Conservation (phyloP, 139 green algal genomes). For the Yamagishiella unicocca region DNA sequence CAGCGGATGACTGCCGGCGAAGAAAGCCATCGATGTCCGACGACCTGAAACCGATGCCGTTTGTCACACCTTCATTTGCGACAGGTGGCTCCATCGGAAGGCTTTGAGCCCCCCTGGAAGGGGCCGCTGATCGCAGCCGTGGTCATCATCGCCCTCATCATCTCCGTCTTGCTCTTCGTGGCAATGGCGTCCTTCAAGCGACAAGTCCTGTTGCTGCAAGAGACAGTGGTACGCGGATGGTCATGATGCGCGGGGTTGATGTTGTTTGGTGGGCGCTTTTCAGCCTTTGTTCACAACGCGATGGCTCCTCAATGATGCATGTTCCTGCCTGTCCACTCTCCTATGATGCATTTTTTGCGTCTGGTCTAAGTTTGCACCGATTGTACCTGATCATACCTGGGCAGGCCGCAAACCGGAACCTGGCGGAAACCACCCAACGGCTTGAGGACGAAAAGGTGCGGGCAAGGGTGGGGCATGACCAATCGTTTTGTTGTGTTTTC, state of each 20-base stretch:
- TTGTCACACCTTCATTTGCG: too few species aligned
- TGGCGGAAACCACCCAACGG: constrained; percentile 54
- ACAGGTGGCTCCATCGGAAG: neutral
- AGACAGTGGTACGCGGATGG: constrained; percentile 50
- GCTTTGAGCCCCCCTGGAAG: constrained; percentile 33
- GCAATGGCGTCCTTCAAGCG: constrained; percentile 49
- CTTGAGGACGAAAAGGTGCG: constrained; percentile 59
- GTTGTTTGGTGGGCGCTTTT: too few species aligned
- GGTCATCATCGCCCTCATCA: constrained; percentile 50
- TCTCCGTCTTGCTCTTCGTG: constrained; percentile 53
- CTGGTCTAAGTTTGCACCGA: too few species aligned
- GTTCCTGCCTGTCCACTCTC: too few species aligned
- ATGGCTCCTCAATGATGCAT: too few species aligned
- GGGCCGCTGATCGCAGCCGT: constrained; percentile 57
- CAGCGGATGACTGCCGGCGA: too few species aligned
- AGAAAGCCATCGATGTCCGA: too few species aligned
- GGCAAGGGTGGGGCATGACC: neutral
- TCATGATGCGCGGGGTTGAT: too few species aligned
- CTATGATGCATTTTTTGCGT: too few species aligned
- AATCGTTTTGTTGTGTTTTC: neutral
- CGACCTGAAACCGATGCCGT: too few species aligned
- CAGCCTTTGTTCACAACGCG: too few species aligned
- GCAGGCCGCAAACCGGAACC: constrained; percentile 49
- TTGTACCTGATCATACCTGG: too few species aligned
- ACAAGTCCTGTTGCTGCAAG: constrained; percentile 49